Conservation (phyloP, 805 yeast species). For the Ogataea minuta region DNA sequence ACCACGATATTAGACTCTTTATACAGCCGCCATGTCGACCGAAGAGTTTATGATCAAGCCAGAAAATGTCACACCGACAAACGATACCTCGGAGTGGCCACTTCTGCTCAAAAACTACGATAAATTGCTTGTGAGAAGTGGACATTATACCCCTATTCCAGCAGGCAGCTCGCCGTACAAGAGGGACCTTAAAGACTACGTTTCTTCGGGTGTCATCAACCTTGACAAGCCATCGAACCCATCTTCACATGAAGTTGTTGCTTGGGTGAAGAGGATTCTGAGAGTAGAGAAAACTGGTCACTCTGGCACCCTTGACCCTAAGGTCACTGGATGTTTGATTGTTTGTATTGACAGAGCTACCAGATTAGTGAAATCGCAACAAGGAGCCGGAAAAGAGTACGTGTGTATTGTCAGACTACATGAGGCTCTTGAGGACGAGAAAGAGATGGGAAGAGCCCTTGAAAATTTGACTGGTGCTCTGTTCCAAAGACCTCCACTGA, state of each 20-base stretch:
- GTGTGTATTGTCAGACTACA: constrained; percentile 96
- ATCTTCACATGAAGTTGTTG: constrained; percentile 98
- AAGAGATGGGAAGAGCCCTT: constrained; percentile 76
- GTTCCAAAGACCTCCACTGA: constrained; percentile 98
- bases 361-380: constrained; percentile 96
- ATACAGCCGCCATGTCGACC: constrained; percentile 35
- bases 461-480: constrained; percentile 98
- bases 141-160: constrained; percentile 97
- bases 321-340: constrained; percentile 96
- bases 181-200: constrained; percentile 86
- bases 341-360: constrained; percentile 99
- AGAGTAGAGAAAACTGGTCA: constrained; percentile 98
- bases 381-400: constrained; percentile 99
- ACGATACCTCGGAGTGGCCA: constrained; percentile 95
- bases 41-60: constrained; percentile 74
- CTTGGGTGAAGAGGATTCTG: constrained; percentile 96
- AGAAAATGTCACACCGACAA: constrained; percentile 70
- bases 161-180: constrained; percentile 92
- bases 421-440: constrained; percentile 86
- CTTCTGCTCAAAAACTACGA: constrained; percentile 90
- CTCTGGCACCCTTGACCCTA: constrained; percentile 97
- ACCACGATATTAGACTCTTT: constrained; percentile 3
- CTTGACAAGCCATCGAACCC: constrained; percentile 98
- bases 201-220: constrained; percentile 94
- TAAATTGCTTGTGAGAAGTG: constrained; percentile 89